Base-by-base conservation (phyloP, 495 filamentous ascomycete genomes). In the Darksidea phi region DNA sequence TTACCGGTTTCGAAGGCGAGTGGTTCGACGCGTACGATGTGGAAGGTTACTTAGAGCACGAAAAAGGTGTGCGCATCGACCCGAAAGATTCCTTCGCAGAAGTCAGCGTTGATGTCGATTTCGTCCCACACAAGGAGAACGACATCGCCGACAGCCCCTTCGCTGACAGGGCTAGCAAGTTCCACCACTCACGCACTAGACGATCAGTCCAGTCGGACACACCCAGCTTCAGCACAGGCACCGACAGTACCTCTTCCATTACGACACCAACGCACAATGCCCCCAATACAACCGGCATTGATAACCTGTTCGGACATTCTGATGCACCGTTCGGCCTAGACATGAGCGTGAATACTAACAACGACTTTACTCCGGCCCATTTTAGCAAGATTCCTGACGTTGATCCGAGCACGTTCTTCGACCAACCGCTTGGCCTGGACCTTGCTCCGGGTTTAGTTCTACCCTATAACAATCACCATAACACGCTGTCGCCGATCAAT, bases 1-100 rank as follows among this genome's bases (percentile, higher is more conserved):
- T 69, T 2, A 61, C 50, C 0, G 73, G 71, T 15, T 74, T 72
- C 68, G 77, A 83, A 38, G 86, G 87, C 21, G 86, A 89, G 49
- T 92, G 86, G 79, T 87, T 88, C 63, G 86, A 91, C 63, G 77
- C 85, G 5, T 77, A 83, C 48, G 89, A 91, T 66, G 83, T 90
- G 5, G 86, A 91, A 71, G 76, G 82, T 10, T 90, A 85, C 70
- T 78, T 93, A 17, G 73, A 75, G 53, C 13, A 56, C 17, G 75
- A 82, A 68, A 77, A 80, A 28, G 85, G 84, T 0, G 75, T 88
- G 17, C 66, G 74, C 17, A 81, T 88, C 34, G 77, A 82, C 1
- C 73, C 79, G 0, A 69, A 74, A 7, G 77, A 79, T 5, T 82
- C 79, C 42, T 81, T 73, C 69, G 77, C 80, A 20, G 82, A 75